These are phyloP conservation scores for Paraphoma sp. DNA, from an alignment of 2,329 filamentous ascomycete genomes.

Conservation along the genomic window DNA sequence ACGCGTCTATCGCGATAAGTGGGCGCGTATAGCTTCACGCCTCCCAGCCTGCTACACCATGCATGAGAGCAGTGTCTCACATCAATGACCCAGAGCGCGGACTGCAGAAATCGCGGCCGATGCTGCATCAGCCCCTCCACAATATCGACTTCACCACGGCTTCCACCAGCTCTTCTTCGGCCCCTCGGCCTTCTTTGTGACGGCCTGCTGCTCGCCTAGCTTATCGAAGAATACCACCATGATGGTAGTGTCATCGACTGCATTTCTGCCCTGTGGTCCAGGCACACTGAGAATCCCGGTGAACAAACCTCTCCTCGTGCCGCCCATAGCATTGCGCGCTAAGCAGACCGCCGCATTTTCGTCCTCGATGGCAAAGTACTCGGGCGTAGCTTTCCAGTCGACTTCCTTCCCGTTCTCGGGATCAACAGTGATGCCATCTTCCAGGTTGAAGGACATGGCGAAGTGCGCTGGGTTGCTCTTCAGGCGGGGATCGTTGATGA, in stretches of 20 bases:
- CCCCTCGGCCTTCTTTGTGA: constrained; percentile 1
- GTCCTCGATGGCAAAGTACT: constrained; percentile 59
- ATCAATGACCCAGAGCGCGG: too few species aligned
- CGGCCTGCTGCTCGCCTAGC: constrained; percentile 3
- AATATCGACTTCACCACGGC: constrained; percentile 1
- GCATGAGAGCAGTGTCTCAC: too few species aligned
- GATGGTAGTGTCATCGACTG: constrained; percentile 60
- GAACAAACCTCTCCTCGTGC: constrained; percentile 51
- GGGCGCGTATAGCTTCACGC: too few species aligned
- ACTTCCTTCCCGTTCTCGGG: constrained; percentile 44
- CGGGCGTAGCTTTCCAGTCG: constrained; percentile 50
- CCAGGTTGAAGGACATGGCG: constrained; percentile 14
- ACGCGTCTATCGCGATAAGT: not conserved
- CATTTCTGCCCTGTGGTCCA: constrained; percentile 43
- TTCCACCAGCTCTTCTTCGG: constrained; percentile 10
- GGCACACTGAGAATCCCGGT: constrained; percentile 46
- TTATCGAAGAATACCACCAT: constrained; percentile 62
- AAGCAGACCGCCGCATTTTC: constrained; percentile 61
- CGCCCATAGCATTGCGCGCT: constrained; percentile 60
- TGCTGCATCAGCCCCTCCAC: not conserved
- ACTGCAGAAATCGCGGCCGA: not conserved
- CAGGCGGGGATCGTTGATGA: constrained; percentile 23
- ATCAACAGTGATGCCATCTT: constrained; percentile 44
- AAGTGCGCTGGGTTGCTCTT: constrained; percentile 12
- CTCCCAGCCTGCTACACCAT: too few species aligned